phyloP scores from a whole-genome alignment of 225 moss, liverwort and hornwort genomes.

The Climacium dendroides region DNA sequence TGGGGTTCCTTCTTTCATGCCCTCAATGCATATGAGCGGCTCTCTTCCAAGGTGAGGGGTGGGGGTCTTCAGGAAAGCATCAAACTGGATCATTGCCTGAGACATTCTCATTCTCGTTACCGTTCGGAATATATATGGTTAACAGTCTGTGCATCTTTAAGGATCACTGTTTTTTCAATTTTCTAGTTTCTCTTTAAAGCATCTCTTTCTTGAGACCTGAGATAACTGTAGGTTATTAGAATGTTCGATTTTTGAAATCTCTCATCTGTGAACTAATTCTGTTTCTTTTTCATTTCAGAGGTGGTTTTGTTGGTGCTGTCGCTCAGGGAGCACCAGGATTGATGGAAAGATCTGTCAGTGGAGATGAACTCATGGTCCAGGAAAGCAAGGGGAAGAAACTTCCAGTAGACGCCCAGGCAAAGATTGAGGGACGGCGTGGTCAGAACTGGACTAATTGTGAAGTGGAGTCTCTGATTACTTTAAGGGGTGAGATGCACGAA shows the following conservation, averaged over 20 bases:
- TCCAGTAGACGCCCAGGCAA: slow-evolving; percentile 17
- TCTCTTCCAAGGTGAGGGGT: slow-evolving; percentile 37
- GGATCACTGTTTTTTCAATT: neutral
- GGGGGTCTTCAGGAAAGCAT: neutral
- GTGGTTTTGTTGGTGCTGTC: slow-evolving; percentile 31
- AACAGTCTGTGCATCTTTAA: neutral
- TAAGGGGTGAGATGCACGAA: slow-evolving; percentile 63
- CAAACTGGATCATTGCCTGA: neutral
- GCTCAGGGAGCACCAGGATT: slow-evolving; percentile 26
- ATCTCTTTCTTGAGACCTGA: neutral
- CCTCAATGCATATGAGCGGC: slow-evolving; percentile 36
- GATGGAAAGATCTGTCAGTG: slow-evolving; percentile 34
- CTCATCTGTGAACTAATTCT: neutral
- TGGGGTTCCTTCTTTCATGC: slow-evolving; percentile 37
- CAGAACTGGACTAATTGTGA: slow-evolving; percentile 65
- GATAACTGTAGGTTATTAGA: neutral
- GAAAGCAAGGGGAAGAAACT: slow-evolving; percentile 44
- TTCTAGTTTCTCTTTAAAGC: neutral
- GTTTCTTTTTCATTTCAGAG: slow-evolving; percentile 6
- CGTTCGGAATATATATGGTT: neutral
- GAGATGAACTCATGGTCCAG: slow-evolving; percentile 41
- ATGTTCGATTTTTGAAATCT: neutral
- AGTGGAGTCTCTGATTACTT: slow-evolving; percentile 48
- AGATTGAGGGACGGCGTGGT: slow-evolving; percentile 52
- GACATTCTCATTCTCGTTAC: neutral